Evolutionary conservation across 1,284 basidiomycete species (phyloP).

Genomic region (Phellopilus nigrolimitatus): DNA sequence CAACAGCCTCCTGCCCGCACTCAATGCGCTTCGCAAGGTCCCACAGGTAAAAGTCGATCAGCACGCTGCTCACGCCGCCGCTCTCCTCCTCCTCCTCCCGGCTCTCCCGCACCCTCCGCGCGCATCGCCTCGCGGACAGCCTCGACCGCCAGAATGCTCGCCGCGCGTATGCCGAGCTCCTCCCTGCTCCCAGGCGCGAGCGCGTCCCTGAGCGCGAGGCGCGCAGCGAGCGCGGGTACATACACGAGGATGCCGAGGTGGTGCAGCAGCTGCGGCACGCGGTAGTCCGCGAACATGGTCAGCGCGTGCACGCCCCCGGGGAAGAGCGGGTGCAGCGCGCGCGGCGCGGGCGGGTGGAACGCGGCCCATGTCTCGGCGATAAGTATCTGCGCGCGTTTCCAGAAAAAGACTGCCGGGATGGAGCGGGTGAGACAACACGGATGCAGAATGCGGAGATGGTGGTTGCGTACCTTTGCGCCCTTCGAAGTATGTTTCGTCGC

Average conservation of each 20-base stretch:
- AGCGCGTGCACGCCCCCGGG: conserved; percentile 58
- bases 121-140: conserved; percentile 52
- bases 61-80: conserved; percentile 56
- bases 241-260: conserved; percentile 71
- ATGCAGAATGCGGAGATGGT: conserved; percentile 1
- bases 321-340: conserved; percentile 59
- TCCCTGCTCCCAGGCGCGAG: conserved; percentile 55
- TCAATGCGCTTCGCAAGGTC: conserved; percentile 77
- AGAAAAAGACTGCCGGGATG: conserved; percentile 53
- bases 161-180: conserved; percentile 67
- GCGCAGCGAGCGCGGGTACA: conserved; percentile 47
- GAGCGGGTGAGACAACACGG: neutral
- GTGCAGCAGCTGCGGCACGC: conserved; percentile 80
- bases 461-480: conserved; percentile 49
- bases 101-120: conserved; percentile 16
- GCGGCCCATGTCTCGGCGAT: conserved; percentile 83
- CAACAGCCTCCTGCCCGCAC: conserved; percentile 48
- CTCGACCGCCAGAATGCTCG: conserved; percentile 76
- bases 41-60: conserved; percentile 86
- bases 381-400: conserved; percentile 83
- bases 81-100: conserved; percentile 22
- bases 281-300: conserved; percentile 87
- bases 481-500: conserved; percentile 58
- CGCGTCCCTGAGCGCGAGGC: conserved; percentile 39
- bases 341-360: conserved; percentile 51